Percentiles rank a stretch among this genome's conserved stretches.
Evolutionary conservation across 1,139 yeast species (phyloP).

Genomic region (Suhomyces guaymorum): DNA sequence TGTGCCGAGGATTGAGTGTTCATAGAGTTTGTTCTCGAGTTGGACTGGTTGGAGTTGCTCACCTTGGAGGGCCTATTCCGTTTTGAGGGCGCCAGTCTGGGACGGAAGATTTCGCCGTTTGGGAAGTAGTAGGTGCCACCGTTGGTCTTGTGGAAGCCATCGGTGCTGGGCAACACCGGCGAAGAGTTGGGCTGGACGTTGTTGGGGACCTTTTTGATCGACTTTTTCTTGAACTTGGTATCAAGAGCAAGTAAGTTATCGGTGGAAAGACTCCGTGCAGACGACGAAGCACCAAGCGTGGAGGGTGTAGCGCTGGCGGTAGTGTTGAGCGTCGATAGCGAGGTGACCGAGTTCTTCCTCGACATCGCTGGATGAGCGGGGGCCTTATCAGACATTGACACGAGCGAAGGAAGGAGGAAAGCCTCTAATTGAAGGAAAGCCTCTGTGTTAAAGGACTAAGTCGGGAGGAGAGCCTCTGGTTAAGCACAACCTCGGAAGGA

Average conservation of each 20-base stretch:
- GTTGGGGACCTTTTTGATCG: slow-evolving; percentile 24
- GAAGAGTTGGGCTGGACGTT: slow-evolving; percentile 6
- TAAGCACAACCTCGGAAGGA: no score
- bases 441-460: no score
- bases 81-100: slow-evolving; percentile 40
- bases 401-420: no score
- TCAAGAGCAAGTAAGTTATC: slow-evolving; percentile 42
- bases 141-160: slow-evolving; percentile 21
- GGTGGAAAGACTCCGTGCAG: slow-evolving; percentile 37
- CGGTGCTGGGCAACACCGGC: slow-evolving; percentile 9
- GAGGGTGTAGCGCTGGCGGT: slow-evolving; percentile 4
- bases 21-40: slow-evolving; percentile 10
- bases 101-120: slow-evolving; percentile 57
- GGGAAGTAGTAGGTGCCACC: slow-evolving; percentile 49
- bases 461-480: no score
- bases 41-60: slow-evolving; percentile 5
- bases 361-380: slow-evolving; percentile 16
- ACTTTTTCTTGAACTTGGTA: slow-evolving; percentile 36
- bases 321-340: slow-evolving; percentile 26
- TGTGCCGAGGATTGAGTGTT: slow-evolving; percentile 8
- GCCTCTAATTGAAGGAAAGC: no score
- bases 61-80: slow-evolving; percentile 41
- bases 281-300: slow-evolving; percentile 3
- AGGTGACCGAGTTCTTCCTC: slow-evolving; percentile 39
- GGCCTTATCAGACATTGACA: slow-evolving; percentile 1